Base-by-base conservation (phyloP, 2,329 filamentous ascomycete species). In the Aspergillus brasiliensis region DNA sequence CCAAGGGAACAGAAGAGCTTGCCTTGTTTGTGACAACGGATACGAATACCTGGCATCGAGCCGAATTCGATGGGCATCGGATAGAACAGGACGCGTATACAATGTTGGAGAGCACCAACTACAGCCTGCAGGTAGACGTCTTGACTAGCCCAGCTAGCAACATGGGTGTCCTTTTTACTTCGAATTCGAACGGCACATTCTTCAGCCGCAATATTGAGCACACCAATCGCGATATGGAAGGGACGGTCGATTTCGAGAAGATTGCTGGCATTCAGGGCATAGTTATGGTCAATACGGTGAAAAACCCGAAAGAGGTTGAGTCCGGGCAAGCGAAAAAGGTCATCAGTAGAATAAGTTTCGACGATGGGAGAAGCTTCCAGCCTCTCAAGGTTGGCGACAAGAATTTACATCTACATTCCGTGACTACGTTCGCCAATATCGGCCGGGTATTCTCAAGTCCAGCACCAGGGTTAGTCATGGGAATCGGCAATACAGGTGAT, bases 81-180 rank as follows among this genome's bases (percentile, higher is more conserved):
- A 84, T 92, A 62, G 90, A 97, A 73, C 86, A 94, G 72, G 84
- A 87, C 68, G 91, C 91, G 2, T 99, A 97, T 76, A 99, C 95
- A 0, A 85, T 99, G 51, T 83, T 99, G 42, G 94, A 98, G 78
- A 95, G 93, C 70, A 98, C 95, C 44, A 94, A 97, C 73, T 97
- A 99, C 81, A 97, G 94, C 80, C 92, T 99, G 68, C 94, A 98
- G 77, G 88, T 99, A 57, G 93, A 98, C 75, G 93, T 98, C 64
- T 88, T 94, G 84, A 91, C 89, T 1, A 79, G 76, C 58, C 40
- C 81, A 80, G 47, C 83, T 1, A 86, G 84, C 38, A 86, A 89
- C 0, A 94, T 97, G 86, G 96, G 95, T 34, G 88, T 90, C 10
- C 82, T 99, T 58, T 94, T 97, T 71, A 96, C 92, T 5, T 98